phyloP scores from a whole-genome alignment of 2,329 filamentous ascomycete species.

The Ilyonectria robusta region DNA sequence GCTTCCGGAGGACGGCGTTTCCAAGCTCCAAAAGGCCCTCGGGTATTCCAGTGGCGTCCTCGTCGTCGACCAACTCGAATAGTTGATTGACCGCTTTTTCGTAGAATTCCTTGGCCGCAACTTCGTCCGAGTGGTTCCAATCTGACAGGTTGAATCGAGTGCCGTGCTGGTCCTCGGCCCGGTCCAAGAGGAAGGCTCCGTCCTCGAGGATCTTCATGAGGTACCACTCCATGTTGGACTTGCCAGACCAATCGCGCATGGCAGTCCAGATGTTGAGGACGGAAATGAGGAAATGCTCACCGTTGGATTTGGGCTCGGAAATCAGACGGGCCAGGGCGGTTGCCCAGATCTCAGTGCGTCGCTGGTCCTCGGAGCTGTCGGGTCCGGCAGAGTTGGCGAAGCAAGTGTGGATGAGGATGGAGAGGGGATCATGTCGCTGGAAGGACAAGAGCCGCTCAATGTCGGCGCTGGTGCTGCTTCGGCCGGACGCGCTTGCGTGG shows the following conservation, averaged over 20 bases:
- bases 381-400: constrained; percentile 90
- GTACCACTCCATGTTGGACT: constrained; percentile 91
- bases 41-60: constrained; percentile 87
- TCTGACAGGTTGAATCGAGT: constrained; percentile 79
- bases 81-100: constrained; percentile 83
- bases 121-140: constrained; percentile 84
- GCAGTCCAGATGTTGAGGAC: constrained; percentile 90
- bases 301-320: constrained; percentile 79
- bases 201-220: constrained; percentile 95
- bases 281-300: constrained; percentile 85
- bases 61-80: constrained; percentile 89
- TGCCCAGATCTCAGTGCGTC: constrained; percentile 89
- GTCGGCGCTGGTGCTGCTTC: constrained; percentile 67
- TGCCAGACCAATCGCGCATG: constrained; percentile 91
- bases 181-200: constrained; percentile 90
- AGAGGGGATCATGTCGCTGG: constrained; percentile 88
- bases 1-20: constrained; percentile 83
- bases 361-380: constrained; percentile 84
- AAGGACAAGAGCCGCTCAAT: constrained; percentile 90
- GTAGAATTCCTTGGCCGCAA: constrained; percentile 90
- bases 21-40: constrained; percentile 87
- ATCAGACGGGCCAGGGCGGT: constrained; percentile 88
- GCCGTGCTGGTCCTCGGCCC: constrained; percentile 83
- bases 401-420: constrained; percentile 87
- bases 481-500: constrained; percentile 61